Base-by-base conservation (phyloP, 2,329 filamentous ascomycete species). In the Alternaria dauci region DNA sequence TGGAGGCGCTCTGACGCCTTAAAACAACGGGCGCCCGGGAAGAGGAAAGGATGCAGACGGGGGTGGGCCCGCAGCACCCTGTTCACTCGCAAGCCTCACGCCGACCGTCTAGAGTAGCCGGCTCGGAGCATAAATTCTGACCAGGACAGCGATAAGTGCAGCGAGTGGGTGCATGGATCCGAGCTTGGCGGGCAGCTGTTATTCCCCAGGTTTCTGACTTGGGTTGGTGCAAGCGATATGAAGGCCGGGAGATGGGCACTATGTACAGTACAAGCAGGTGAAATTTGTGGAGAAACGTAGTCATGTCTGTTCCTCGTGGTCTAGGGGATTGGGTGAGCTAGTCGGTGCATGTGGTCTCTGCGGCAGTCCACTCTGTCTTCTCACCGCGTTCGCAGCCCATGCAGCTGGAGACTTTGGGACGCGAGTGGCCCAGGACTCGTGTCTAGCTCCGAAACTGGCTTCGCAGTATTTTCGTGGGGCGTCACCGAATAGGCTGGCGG, bases 1-100 rank as follows among this genome's bases (percentile, higher is more conserved):
- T 69, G 72, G 75, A 72, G 72, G 68, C 70, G 72, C 73, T 75
- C 68, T 72, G 70, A 74, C 73, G 65, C 65, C 43, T 67, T 69
- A 68, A 70, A 70, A 72, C 68, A 70, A 68, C 65, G 67, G 70
- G 48, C 65, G 65, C 58, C 69, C 70, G 64, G 73, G 72, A 63
- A 64, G 70, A 70, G 71, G 65, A 62, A 61, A 67, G 63, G 66
- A 71, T 67, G 62, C 69, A 63, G 69, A 68, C 68, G 63, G 66
- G 71, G 68, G 61, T 67, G 65, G 58, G 63, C 70, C 69, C 62
- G 71, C 70, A 66, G 53, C 32, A 66, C 67, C 68, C 65, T 66
- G 66, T 67, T 62, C 47, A 66, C 59, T 73, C 62, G 69, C 71
- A 74, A 75, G 70, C 70, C 72, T 75, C 75, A 73, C 68, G 73